Conservation (phyloP, 1,139 yeast species). For the Pichia sp. region DNA sequence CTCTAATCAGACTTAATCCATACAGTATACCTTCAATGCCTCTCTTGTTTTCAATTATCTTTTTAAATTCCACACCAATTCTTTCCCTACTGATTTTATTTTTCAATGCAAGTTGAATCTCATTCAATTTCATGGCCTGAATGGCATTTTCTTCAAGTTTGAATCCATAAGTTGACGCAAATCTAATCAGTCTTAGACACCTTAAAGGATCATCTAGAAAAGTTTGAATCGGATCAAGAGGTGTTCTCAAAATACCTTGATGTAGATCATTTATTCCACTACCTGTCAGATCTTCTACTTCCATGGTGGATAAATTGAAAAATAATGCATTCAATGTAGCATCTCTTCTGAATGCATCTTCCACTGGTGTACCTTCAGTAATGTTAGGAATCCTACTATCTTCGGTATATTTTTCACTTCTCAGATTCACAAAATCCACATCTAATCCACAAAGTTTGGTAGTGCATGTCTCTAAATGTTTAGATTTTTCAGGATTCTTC, state of each 20-base stretch:
- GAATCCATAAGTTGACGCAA: constrained; percentile 75
- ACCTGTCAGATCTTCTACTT: constrained; percentile 80
- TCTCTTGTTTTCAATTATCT: constrained; percentile 49
- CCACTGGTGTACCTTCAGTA: constrained; percentile 79
- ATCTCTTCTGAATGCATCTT: constrained; percentile 90
- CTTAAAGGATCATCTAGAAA: constrained; percentile 91
- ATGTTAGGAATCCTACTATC: constrained; percentile 74
- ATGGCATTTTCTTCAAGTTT: constrained; percentile 50
- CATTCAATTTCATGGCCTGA: constrained; percentile 54
- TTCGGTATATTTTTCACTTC: constrained; percentile 78
- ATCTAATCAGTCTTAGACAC: constrained; percentile 74
- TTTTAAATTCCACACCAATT: constrained; percentile 77
- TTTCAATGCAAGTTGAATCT: constrained; percentile 50
- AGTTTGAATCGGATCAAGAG: constrained; percentile 75
- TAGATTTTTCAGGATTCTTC: constrained; percentile 89
- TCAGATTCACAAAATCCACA: constrained; percentile 84
- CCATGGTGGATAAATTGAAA: constrained; percentile 59
- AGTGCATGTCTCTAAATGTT: constrained; percentile 94
- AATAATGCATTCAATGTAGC: constrained; percentile 91
- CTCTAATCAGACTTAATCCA: constrained; percentile 54
- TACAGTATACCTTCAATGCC: constrained; percentile 41
- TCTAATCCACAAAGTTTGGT: constrained; percentile 75
- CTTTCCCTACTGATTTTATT: constrained; percentile 85
- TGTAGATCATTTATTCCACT: constrained; percentile 64
- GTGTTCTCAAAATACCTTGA: constrained; percentile 73